These are phyloP conservation scores for Diaporthe velutina DNA, from an alignment of 2,329 filamentous ascomycete species.

Conservation along the genomic window DNA sequence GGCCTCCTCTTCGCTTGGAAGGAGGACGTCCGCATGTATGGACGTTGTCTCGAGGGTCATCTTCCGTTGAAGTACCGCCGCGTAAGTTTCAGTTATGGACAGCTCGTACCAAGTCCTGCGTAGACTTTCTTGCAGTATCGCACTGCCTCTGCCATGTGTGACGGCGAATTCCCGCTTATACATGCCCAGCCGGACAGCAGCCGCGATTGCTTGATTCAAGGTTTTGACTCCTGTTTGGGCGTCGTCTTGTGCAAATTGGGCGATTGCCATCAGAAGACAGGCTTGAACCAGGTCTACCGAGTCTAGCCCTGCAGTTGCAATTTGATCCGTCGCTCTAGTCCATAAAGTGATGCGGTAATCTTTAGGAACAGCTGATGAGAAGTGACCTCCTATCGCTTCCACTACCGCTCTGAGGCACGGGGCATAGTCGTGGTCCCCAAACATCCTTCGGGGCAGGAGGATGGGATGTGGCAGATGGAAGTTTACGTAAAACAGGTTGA, in stretches of 20 bases:
- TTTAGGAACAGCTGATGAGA: background rate
- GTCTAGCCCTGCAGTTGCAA: background rate
- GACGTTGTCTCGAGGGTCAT: background rate
- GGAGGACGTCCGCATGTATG: background rate
- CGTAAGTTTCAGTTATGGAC: background rate
- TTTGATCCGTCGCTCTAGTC: background rate
- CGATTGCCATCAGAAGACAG: background rate
- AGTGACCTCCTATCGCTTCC: background rate
- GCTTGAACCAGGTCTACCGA: slow-evolving; percentile 1
- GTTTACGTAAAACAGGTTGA: background rate
- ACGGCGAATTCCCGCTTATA: background rate
- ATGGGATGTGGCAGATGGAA: background rate
- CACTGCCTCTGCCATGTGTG: background rate
- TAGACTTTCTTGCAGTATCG: background rate
- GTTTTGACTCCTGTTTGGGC: background rate
- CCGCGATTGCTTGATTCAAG: background rate
- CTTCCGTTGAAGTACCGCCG: background rate
- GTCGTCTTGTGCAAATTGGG: background rate
- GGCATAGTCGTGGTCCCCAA: background rate
- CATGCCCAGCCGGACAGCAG: background rate
- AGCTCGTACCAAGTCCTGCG: slow-evolving; percentile 11
- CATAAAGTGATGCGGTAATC: background rate
- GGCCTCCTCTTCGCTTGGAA: background rate
- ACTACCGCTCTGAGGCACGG: background rate
- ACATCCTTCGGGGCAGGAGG: slow-evolving; percentile 3